Evolutionary conservation across 208 protist genomes (phyloP).

Genomic region (Crithidia sp.): DNA sequence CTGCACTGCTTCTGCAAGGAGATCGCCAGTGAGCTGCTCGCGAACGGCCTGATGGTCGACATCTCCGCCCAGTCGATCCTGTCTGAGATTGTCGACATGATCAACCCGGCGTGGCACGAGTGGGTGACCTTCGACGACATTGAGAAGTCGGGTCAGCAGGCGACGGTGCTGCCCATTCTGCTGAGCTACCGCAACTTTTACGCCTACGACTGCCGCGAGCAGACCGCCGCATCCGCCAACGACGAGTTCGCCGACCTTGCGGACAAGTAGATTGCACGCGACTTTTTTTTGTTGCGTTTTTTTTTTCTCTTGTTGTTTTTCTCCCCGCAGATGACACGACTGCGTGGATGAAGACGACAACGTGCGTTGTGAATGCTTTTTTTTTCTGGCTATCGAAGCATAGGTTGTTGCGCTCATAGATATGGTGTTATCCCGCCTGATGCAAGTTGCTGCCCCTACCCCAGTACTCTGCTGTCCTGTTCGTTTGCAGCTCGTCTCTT

Average conservation of each 20-base stretch:
- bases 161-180: slow-evolving; percentile 82
- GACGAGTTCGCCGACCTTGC: slow-evolving; percentile 68
- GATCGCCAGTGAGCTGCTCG: slow-evolving; percentile 72
- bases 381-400: too few species aligned
- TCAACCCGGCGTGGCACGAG: slow-evolving; percentile 88
- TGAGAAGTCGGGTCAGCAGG: slow-evolving; percentile 77
- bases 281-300: background rate
- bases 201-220: slow-evolving; percentile 90
- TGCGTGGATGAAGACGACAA: background rate
- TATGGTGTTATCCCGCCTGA: too few species aligned
- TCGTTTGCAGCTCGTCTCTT: too few species aligned
- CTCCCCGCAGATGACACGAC: background rate
- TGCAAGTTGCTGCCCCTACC: too few species aligned
- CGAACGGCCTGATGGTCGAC: slow-evolving; percentile 78
- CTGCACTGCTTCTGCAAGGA: slow-evolving; percentile 89
- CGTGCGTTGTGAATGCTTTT: too few species aligned
- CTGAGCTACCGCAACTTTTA: slow-evolving; percentile 89
- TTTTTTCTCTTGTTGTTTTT: background rate
- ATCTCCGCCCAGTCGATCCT: slow-evolving; percentile 84
- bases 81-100: slow-evolving; percentile 92
- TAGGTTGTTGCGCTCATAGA: too few species aligned
- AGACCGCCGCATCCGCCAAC: slow-evolving; percentile 75
- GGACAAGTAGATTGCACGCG: slow-evolving; percentile 1
- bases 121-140: slow-evolving; percentile 85
- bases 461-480: too few species aligned